Base-by-base conservation (phyloP, 1,284 basidiomycete species). In the Uromyces viciae-fabae region DNA sequence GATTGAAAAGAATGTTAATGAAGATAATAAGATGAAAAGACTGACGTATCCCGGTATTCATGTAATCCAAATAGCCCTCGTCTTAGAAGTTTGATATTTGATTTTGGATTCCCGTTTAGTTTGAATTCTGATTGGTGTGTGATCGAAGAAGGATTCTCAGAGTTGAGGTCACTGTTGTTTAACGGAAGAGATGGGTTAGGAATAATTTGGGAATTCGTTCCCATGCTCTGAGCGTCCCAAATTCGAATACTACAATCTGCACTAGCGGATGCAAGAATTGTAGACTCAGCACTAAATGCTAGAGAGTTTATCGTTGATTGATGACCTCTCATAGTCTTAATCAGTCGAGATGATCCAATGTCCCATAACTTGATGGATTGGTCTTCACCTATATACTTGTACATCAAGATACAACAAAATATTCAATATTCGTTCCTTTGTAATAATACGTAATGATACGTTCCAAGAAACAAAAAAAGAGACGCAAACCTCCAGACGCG, bases 301-400 rank as follows among this genome's bases (percentile, higher is more conserved):
- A 99, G 89, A 5, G 93, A 93, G 85, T 97, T 92, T 76, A 99
- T 91, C 0, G 94, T 91, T 22, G 92, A 91, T 0, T 90, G 91
- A 86, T 99, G 97, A 0, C 97, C 97, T 25, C 90, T 91, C 95
- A 99, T 98, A 86, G 94, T 95, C 88, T 99, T 99, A 84, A 99
- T 91, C 66, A 94, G 90, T 82, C 92, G 91, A 8, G 95, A 95
- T 33, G 94, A 94, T 1, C 93, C 94, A 68, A 99, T 88, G 85
- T 99, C 96, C 97, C 97, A 99, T 0, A 99, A 87, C 85, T 93
- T 94, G 87, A 99, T 96, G 3, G 92, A 90, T 25, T 93, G 89
- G 85, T 98, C 97, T 85, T 98, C 94, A 33, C 93, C 94, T 92
- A 28, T 64, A 33, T 38, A 42, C 19, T n/a, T n/a, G n/a, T n/a